Base-by-base conservation (phyloP, 2,329 filamentous ascomycete species). In the Ilyonectria robusta region DNA sequence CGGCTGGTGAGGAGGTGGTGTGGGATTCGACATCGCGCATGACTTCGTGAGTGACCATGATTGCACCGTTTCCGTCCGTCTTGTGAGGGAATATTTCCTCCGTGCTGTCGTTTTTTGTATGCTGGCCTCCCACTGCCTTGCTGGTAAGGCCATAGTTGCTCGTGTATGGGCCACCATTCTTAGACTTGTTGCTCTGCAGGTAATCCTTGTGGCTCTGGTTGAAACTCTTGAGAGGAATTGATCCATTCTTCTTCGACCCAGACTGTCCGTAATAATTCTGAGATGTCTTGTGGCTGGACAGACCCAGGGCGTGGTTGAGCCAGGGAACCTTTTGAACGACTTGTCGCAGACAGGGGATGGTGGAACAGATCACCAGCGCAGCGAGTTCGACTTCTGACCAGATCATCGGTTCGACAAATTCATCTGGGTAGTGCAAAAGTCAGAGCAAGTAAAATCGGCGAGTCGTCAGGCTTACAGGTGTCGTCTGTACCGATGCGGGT, bases 361-460 rank as follows among this genome's bases (percentile, higher is more conserved):
- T 78, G 6, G 78, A 77, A 68, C 77, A 79, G 21, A 78, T 70
- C 9, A 81, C 70, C 3, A 81, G 73, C n/a, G 75, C 68, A 54
- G 73, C 76, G 7, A 79, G 65, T 61, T 81, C 75, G 17, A 75
- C 73, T 67, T 76, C 70, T 11, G 78, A 77, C 78, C 76, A 79
- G 37, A 80, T 71, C 33, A 77, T 65, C 2, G 77, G 73, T 6
- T 77, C 69, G 9, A 67, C 65, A 11, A 78, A 69, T 40, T 76
- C 61, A 33, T 73, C 77, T 78, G 13, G 11, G 31, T 42, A 21
- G 31, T n/a, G 3, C 2, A 26, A 13, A 9, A 17, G 31, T 21
- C 60, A 42, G 58, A 19, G 29, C 29, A 23, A 13, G 17, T 44
- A 35, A 2, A 19, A 7, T 2, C 40, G 31, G 11, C 19, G 10